Conservation (phyloP, 2,329 filamentous ascomycete species). For the Zymoseptoria tritici region DNA sequence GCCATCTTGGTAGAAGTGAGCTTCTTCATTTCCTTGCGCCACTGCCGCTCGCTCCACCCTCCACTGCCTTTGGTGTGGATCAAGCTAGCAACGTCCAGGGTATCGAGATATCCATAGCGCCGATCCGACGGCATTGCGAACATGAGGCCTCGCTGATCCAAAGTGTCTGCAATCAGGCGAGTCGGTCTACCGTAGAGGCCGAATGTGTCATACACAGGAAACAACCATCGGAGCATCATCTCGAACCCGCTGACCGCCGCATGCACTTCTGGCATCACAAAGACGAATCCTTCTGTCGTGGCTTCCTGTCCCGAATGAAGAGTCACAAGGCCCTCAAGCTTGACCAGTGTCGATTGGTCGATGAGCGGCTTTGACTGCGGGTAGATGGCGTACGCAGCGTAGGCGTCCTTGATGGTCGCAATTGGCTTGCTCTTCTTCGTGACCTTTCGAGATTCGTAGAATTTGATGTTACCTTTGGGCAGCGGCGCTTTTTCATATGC, state of each 20-base stretch:
- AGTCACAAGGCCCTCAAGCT: conserved; percentile 84
- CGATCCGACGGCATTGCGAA: conserved; percentile 91
- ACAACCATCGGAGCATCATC: conserved; percentile 86
- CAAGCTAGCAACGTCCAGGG: conserved; percentile 72
- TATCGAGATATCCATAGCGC: conserved; percentile 84
- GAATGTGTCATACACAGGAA: conserved; percentile 91
- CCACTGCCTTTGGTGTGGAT: conserved; percentile 71
- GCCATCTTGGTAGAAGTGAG: conserved; percentile 74
- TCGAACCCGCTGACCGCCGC: conserved; percentile 92
- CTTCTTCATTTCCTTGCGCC: conserved; percentile 84
- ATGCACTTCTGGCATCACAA: conserved; percentile 92
- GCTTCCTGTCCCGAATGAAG: conserved; percentile 69
- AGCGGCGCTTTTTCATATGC: conserved; percentile 69
- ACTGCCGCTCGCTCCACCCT: conserved; percentile 77
- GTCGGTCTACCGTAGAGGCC: conserved; percentile 82
- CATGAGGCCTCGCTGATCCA: conserved; percentile 87
- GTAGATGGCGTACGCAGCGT: conserved; percentile 90
- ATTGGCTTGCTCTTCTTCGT: conserved; percentile 88
- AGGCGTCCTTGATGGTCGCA: conserved; percentile 83
- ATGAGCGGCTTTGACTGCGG: conserved; percentile 90
- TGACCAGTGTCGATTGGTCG: conserved; percentile 87
- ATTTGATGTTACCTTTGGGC: conserved; percentile 84
- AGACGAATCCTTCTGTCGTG: conserved; percentile 88
- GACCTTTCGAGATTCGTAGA: conserved; percentile 85
- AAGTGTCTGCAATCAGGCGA: conserved; percentile 75